phyloP scores from a whole-genome alignment of 2,329 filamentous ascomycete species.

The Leptoxyphium fumago region DNA sequence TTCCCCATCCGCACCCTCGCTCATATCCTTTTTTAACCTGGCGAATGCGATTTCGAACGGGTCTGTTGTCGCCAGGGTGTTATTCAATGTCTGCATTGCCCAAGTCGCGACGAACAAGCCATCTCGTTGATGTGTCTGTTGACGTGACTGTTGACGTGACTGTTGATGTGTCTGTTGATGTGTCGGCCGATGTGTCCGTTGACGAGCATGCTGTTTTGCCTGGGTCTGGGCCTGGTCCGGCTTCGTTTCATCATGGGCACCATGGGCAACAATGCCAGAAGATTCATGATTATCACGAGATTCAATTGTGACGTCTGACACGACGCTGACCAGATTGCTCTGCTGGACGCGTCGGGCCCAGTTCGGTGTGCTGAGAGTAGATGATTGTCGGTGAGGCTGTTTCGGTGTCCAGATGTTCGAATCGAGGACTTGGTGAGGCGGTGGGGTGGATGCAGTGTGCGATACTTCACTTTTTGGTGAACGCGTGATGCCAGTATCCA shows the following conservation, averaged over 20 bases:
- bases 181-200: background rate
- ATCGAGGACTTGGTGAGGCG: slow-evolving; percentile 1
- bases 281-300: background rate
- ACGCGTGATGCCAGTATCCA: background rate
- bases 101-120: background rate
- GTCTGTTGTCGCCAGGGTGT: background rate
- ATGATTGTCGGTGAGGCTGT: background rate
- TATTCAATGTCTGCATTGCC: background rate
- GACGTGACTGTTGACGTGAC: background rate
- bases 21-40: background rate
- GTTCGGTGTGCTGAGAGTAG: background rate
- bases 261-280: background rate
- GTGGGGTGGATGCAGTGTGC: background rate
- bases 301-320: background rate
- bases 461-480: background rate
- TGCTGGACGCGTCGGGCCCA: background rate
- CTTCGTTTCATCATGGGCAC: background rate
- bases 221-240: no score
- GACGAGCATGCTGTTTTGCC: no score
- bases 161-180: background rate
- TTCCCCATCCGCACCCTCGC: background rate
- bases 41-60: slow-evolving; percentile 1
- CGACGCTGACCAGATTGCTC: slow-evolving; percentile 1
- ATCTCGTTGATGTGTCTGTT: slow-evolving; percentile 1
- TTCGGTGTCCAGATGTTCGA: background rate